Evolutionary conservation across 2,329 filamentous ascomycete genomes (phyloP), one percentile per base, ranked within the genome.

Genomic region (Penicillium olsonii): DNA sequence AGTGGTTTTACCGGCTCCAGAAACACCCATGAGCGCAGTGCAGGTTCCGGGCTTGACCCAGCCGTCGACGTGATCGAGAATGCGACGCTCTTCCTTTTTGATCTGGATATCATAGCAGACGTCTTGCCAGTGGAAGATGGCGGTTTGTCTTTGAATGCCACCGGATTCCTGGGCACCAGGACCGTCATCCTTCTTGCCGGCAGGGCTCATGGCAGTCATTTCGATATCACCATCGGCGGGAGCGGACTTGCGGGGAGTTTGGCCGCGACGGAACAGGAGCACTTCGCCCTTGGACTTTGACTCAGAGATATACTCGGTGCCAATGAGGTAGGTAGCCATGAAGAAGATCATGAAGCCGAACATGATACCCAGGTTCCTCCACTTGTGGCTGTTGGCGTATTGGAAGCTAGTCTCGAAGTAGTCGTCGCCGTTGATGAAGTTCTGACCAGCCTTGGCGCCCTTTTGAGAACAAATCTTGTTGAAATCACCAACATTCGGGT

Each of bases 11-110:
- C 92, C 92, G n/a, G 92, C 92, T 59, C 92, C 91, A 26, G 87
- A 91, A 7, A 92, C 89, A 74, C 90, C 80, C 91, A 96, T 96
- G 3, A 95, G 78, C 33, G 90, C 91, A 11, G 91, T 96, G 45
- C 95, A 70, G 14, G 90, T 95, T 52, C 92, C 92, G 3, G 92
- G 92, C 71, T 95, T 94, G 52, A 96, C 90, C 88, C 90, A 96
- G 29, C 92, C 92, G 64, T 95, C 88, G 11, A 96, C 88, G 54
- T 94, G 78, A 61, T 96, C 86, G 51, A 96, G 76, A 62, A 96
- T 88, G 37, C 87, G 84, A 14, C 90, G 82, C 1, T 79, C 74
- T 61, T 92, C 84, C 12, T 78, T 78, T 76, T 95, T 95, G 73
- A 95, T 91, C 62, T 84, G 83, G 67, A 90, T 87, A 52, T 90